A percentile compares a stretch with the other conserved stretches of the same genome.
Conservation (phyloP, 2,329 filamentous ascomycete genomes). For the Ophiostoma fasciatum region DNA sequence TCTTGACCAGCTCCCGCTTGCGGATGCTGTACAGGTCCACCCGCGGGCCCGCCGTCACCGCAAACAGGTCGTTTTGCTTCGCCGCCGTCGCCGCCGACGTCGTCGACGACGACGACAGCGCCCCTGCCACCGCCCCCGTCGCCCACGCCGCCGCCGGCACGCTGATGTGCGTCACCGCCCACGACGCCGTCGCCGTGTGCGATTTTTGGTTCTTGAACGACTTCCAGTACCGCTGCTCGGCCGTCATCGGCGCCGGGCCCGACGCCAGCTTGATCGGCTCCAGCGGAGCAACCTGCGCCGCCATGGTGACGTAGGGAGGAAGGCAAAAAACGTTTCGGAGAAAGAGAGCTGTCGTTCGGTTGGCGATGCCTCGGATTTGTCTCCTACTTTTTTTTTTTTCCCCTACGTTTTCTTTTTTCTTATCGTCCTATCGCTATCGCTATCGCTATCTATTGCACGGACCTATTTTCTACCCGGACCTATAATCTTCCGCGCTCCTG, state of each 20-base stretch:
- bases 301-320: constrained; percentile 41
- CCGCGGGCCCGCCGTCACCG: constrained; percentile 84
- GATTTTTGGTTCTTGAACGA: constrained; percentile 85
- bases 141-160: constrained; percentile 39
- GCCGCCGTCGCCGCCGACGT: constrained; percentile 24
- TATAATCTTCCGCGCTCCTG: no score
- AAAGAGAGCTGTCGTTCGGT: background rate
- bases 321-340: constrained; percentile 1
- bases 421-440: background rate
- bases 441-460: no score
- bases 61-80: constrained; percentile 58
- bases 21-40: constrained; percentile 89
- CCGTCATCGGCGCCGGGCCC: constrained; percentile 68
- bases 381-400: constrained; percentile 2
- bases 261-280: constrained; percentile 70
- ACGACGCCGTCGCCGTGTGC: constrained; percentile 79
- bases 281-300: constrained; percentile 69
- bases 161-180: constrained; percentile 81
- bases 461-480: no score
- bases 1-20: constrained; percentile 83
- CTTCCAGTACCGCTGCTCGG: constrained; percentile 93
- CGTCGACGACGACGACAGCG: constrained; percentile 25
- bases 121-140: constrained; percentile 14
- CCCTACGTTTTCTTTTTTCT: background rate
- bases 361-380: background rate